Percentiles rank a stretch among this genome's conserved stretches.
Conservation (phyloP, 805 yeast species). For the Metschnikowia proteae region DNA sequence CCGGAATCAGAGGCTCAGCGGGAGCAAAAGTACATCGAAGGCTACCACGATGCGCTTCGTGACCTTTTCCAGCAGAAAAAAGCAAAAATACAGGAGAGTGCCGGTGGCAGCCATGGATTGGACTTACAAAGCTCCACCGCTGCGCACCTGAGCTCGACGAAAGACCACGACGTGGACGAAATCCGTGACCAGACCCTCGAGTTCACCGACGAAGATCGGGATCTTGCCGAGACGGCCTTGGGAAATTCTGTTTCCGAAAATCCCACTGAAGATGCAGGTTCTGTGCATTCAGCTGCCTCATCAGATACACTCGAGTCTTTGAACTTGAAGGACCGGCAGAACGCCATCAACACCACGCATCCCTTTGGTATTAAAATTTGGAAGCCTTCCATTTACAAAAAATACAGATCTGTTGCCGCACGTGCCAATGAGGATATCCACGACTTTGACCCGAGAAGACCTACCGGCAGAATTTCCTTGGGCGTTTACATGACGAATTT, state of each 20-base stretch:
- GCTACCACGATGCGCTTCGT: conserved; percentile 66
- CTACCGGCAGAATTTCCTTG: conserved; percentile 51
- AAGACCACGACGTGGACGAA: conserved; percentile 4
- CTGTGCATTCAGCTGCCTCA: conserved; percentile 27
- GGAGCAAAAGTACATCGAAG: conserved; percentile 55
- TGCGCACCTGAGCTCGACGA: not conserved
- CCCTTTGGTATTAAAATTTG: conserved; percentile 98
- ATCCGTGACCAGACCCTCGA: conserved; percentile 9
- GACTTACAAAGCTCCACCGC: conserved; percentile 1
- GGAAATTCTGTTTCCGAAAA: conserved; percentile 11
- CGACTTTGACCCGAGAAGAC: conserved; percentile 50
- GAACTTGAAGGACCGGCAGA: conserved; percentile 88
- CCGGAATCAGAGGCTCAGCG: conserved; percentile 37
- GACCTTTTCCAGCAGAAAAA: conserved; percentile 26
- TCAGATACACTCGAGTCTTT: conserved; percentile 69
- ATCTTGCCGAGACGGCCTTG: conserved; percentile 11
- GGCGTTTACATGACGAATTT: conserved; percentile 65
- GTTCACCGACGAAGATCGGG: conserved; percentile 2
- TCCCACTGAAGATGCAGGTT: conserved; percentile 22
- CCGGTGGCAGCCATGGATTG: conserved; percentile 5
- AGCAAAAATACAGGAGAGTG: conserved; percentile 9
- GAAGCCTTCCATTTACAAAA: conserved; percentile 97
- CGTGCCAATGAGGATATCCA: conserved; percentile 94
- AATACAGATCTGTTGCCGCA: conserved; percentile 83
- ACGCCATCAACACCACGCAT: conserved; percentile 93